Base-by-base conservation (phyloP, 306 rosid species). In the Acacia melanoxylon region DNA sequence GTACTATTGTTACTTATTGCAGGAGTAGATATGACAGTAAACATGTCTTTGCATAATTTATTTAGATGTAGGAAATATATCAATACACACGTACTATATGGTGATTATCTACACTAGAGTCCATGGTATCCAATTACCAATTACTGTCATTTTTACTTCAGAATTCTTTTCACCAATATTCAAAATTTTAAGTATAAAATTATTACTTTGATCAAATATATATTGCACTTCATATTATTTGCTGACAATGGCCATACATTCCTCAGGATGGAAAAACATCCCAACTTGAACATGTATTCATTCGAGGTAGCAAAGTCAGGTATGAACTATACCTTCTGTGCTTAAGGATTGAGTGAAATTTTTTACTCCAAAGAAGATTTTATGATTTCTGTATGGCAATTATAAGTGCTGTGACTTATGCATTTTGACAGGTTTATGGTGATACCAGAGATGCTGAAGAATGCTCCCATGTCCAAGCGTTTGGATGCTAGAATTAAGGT, bases 221-320 rank as follows among this genome's bases (percentile, higher is more conserved):
- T 2, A 15, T 65, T 48, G 52, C 54, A 63, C 67, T 72, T 72
- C 31, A 70, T 33, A 12, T 52, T 72, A 24, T 76, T 74, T 78
- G 67, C 76, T 88, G 66, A 80, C 69, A 29, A 71, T 68, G 62
- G 58, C 72, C 70, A 68, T 67, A 33, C 79, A 25, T n/a, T 74
- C 71, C 45, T 31, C 89, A 95, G 98, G 99, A 93, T 45, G 98
- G 98, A 51, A 93, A 91, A 83, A 95, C 93, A 69, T 92, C 98
- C 27, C 99, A 91, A 85, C 98, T 95, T 81, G 99, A 95, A 85
- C 99, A 95, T 78, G 98, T 95, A 2, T 95, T 95, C 67, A 95
- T 95, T 65, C 90, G 99, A 81, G 99, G 99, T 79, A 95, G 99
- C 87, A 95, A 95, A 93, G 99, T 95, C 89, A 93, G 97, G 98